Percentiles rank a stretch among this genome's conserved stretches.
These are phyloP conservation scores for Mallotus repandus DNA, from an alignment of 441 rosid genomes.

Conservation along the genomic window DNA sequence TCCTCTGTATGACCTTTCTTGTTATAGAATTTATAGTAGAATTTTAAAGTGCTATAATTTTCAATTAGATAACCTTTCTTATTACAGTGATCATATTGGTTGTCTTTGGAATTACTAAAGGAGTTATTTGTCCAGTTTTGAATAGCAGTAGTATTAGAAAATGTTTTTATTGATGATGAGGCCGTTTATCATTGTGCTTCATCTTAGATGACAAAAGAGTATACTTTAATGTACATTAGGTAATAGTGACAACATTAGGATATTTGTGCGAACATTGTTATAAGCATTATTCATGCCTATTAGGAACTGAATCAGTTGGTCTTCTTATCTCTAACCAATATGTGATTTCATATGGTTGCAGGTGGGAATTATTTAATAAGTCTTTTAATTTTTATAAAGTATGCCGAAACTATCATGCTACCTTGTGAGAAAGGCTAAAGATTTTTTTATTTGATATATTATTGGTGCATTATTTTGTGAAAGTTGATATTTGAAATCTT, in stretches of 20 bases:
- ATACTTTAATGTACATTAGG: not conserved
- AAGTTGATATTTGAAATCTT: not conserved
- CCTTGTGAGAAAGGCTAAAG: not conserved
- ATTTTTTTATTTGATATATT: slow-evolving; percentile 1
- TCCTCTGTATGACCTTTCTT: too few relatives aligned
- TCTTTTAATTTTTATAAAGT: not conserved
- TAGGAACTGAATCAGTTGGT: not conserved
- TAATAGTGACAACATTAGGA: not conserved
- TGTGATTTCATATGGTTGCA: not conserved
- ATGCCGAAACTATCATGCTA: not conserved
- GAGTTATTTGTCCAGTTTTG: not conserved
- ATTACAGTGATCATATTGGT: too few relatives aligned
- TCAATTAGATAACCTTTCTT: too few relatives aligned
- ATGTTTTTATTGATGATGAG: not conserved
- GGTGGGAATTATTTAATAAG: not conserved
- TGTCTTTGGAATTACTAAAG: too few relatives aligned
- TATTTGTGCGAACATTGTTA: not conserved
- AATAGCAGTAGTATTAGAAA: not conserved
- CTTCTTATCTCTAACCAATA: not conserved
- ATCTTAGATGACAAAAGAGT: not conserved
- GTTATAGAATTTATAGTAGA: too few relatives aligned
- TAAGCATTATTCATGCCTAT: not conserved
- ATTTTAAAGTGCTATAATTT: too few relatives aligned
- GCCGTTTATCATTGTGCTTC: not conserved
- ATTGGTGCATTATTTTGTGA: not conserved